A percentile compares a stretch with the other conserved stretches of the same genome.
Evolutionary conservation across 441 rosid genomes (phyloP).

Genomic region (Manihot esculenta): DNA sequence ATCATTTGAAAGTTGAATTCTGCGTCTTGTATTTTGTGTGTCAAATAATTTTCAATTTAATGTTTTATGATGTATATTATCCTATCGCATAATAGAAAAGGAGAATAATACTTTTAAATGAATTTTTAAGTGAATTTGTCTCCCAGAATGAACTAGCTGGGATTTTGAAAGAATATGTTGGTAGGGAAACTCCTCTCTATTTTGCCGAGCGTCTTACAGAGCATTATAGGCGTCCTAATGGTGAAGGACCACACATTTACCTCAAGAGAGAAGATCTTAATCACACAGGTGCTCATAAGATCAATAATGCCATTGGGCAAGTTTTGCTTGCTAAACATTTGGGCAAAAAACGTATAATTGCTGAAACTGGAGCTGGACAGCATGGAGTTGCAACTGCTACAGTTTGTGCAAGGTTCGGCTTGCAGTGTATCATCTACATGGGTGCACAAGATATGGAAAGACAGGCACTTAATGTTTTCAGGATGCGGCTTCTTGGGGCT

Average conservation of each 20-base stretch:
- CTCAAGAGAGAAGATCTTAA: conserved; percentile 95
- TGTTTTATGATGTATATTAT: neutral
- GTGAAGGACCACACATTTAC: conserved; percentile 78
- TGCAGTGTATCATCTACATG: conserved; percentile 84
- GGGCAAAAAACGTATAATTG: conserved; percentile 80
- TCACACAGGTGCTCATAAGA: conserved; percentile 95
- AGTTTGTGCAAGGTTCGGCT: conserved; percentile 84
- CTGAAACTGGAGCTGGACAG: conserved; percentile 97
- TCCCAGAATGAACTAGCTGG: conserved; percentile 70
- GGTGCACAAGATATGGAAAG: conserved; percentile 97
- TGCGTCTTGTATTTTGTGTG: too few species aligned
- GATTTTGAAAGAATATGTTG: conserved; percentile 88
- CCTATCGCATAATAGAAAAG: neutral
- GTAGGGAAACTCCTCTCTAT: conserved; percentile 92
- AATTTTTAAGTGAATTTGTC: too few species aligned
- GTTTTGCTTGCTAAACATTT: conserved; percentile 79
- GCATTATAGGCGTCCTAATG: conserved; percentile 70
- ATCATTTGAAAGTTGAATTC: too few species aligned
- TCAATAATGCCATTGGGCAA: conserved; percentile 89
- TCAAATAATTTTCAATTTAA: too few species aligned
- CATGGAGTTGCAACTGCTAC: conserved; percentile 98
- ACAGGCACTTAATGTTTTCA: conserved; percentile 84
- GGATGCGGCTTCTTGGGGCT: conserved; percentile 94
- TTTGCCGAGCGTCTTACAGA: conserved; percentile 83
- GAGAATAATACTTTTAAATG: too few species aligned